Evolutionary conservation across 768 basidiomycete genomes (phyloP), one percentile per base, ranked within the genome.

Genomic region (Suillus placidus): DNA sequence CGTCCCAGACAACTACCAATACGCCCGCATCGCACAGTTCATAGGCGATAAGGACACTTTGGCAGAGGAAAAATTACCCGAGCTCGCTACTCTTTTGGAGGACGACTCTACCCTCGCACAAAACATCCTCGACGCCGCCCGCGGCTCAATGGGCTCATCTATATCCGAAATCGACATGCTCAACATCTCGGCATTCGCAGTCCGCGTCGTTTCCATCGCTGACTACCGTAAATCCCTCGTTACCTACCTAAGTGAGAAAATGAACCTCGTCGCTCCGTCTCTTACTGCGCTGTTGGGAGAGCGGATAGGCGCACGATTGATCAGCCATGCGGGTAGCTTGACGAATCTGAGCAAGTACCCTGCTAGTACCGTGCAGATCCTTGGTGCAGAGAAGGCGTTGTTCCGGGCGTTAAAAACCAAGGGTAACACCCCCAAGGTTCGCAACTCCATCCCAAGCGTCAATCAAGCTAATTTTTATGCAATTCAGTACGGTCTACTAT

Each of bases 321-420:
- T 97, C 83, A 94, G 92, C 71, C 97, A 99, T 74, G 96, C 97
- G 23, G 97, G 97, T 32, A 95, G 94, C 72, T 83, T 99, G 77
- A 97, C 95, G 67, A 99, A 98, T 78, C 80, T 99, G 64, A 93
- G 92, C 85, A 99, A 99, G 82, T 98, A 98, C 81, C 97, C 97
- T 38, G 97, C 97, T 1, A 95, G 93, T 73, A 99, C 97, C 16
- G 97, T 99, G 49, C 97, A 99, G 79, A 99, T 99, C 70, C 84
- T 98, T 49, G 97, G 97, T 71, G 97, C 97, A 30, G 97, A 99
- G 82, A 99, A 99, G 79, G 97, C 97, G 2, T 84, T 99, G 34
- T 99, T 99, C 87, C 83, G 97, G 63, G 97, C 97, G 0, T 83
- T 99, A 73, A 99, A 99, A 84, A 98, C 97, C 38, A 99, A 98